phyloP scores from a whole-genome alignment of 805 yeast species.

The Groenewaldozyma salmanticensis region DNA sequence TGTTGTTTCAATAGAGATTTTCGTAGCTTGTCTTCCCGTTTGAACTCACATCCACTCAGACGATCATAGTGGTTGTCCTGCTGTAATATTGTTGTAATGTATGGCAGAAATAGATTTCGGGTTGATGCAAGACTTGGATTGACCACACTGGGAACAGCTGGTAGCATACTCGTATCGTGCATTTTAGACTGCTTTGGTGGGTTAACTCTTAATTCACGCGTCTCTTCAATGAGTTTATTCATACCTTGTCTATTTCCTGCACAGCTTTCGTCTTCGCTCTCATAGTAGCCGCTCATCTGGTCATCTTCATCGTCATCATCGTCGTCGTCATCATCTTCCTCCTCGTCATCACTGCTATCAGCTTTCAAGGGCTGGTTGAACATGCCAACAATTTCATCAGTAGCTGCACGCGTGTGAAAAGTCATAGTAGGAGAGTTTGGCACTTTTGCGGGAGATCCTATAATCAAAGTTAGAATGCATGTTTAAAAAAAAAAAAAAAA shows the following conservation, averaged over 20 bases:
- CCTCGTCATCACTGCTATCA: slow-evolving; percentile 8
- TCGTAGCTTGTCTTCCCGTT: slow-evolving; percentile 2
- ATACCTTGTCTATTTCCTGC: slow-evolving; percentile 2
- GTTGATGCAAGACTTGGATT: slow-evolving; percentile 6
- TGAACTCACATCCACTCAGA: not conserved
- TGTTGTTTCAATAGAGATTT: not conserved
- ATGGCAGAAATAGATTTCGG: slow-evolving; percentile 1
- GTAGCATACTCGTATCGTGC: slow-evolving; percentile 5
- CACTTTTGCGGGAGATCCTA: slow-evolving; percentile 5
- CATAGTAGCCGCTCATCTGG: slow-evolving; percentile 1
- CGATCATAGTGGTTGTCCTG: slow-evolving; percentile 21
- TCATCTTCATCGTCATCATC: slow-evolving; percentile 17
- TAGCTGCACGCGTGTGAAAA: slow-evolving; percentile 62
- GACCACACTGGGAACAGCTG: not conserved
- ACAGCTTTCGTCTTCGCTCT: slow-evolving; percentile 3
- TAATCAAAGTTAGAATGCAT: not conserved
- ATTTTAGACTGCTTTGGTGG: not conserved
- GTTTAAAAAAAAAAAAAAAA: no score
- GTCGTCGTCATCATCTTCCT: slow-evolving; percentile 16
- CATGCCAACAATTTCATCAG: slow-evolving; percentile 65
- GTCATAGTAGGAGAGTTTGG: slow-evolving; percentile 66
- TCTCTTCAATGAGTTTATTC: not conserved
- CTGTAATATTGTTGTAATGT: slow-evolving; percentile 6
- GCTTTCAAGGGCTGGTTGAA: slow-evolving; percentile 35
- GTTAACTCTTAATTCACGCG: slow-evolving; percentile 2